phyloP scores from a whole-genome alignment of 257 asterid species.

The Penstemon newberryi region DNA sequence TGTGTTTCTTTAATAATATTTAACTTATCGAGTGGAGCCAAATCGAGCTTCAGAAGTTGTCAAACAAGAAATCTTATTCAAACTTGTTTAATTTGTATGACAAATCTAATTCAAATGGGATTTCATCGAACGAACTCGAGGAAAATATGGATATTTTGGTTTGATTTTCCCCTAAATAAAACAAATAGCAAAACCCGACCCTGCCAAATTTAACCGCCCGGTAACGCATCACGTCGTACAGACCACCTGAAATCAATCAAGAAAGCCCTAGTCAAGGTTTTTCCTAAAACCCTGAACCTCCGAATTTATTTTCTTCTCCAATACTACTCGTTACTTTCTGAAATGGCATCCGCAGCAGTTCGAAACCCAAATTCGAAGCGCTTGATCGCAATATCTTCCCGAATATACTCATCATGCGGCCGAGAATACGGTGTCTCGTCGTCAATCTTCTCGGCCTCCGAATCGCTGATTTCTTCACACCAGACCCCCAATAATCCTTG shows the following conservation, averaged over 20 bases:
- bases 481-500: constrained; percentile 52
- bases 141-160: too few relatives aligned
- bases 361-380: constrained; percentile 46
- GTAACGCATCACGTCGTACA: constrained; percentile 23
- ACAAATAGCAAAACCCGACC: neutral
- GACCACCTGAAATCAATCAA: constrained; percentile 12
- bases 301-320: neutral
- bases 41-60: too few relatives aligned
- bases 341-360: constrained; percentile 49
- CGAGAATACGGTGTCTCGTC: constrained; percentile 39
- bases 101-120: too few relatives aligned
- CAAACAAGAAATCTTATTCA: too few relatives aligned
- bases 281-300: constrained; percentile 43
- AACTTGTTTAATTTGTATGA: too few relatives aligned
- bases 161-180: neutral
- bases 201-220: constrained; percentile 26
- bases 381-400: constrained; percentile 38
- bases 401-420: constrained; percentile 36
- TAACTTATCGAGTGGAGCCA: too few relatives aligned
- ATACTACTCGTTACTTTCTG: neutral
- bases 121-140: too few relatives aligned
- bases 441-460: constrained; percentile 39
- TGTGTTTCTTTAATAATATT: too few relatives aligned
- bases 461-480: constrained; percentile 43
- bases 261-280: constrained; percentile 31